Conservation (phyloP, 148 eudicot genomes). For the Fagopyrum esculentum region DNA sequence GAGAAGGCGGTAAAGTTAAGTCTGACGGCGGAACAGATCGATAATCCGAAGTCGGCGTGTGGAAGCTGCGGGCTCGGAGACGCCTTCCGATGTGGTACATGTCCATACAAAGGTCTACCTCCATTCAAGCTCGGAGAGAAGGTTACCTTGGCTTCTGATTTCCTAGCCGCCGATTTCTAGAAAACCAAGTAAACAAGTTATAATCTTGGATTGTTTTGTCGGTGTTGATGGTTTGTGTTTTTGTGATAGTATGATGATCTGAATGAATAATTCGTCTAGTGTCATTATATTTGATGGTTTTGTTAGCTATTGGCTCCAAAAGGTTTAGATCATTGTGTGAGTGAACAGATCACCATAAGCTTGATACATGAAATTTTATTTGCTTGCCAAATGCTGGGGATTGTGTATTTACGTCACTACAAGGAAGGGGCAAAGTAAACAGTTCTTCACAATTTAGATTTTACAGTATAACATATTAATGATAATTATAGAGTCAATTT, state of each 20-base stretch:
- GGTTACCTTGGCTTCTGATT: conserved; percentile 31
- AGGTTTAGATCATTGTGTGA: neutral
- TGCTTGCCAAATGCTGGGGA: no score
- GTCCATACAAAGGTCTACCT: conserved; percentile 93
- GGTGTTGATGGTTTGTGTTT: neutral
- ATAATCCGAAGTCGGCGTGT: conserved; percentile 81
- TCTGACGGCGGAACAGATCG: conserved; percentile 62
- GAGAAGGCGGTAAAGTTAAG: conserved; percentile 71
- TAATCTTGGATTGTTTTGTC: neutral
- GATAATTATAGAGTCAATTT: no score
- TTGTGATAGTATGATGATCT: neutral
- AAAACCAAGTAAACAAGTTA: neutral
- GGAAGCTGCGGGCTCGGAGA: conserved; percentile 97
- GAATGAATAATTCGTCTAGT: no score
- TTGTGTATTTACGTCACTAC: no score
- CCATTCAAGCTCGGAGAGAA: conserved; percentile 88
- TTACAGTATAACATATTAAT: no score
- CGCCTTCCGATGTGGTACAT: conserved; percentile 86
- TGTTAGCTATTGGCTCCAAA: neutral
- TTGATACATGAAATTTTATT: neutral
- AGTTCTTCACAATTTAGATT: no score
- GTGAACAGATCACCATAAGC: neutral
- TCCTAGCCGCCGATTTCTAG: conserved; percentile 11
- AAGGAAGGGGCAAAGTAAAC: no score
- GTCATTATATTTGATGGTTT: neutral